Conservation (phyloP, 169 alveolate species). For the Condylostoma magnum region DNA sequence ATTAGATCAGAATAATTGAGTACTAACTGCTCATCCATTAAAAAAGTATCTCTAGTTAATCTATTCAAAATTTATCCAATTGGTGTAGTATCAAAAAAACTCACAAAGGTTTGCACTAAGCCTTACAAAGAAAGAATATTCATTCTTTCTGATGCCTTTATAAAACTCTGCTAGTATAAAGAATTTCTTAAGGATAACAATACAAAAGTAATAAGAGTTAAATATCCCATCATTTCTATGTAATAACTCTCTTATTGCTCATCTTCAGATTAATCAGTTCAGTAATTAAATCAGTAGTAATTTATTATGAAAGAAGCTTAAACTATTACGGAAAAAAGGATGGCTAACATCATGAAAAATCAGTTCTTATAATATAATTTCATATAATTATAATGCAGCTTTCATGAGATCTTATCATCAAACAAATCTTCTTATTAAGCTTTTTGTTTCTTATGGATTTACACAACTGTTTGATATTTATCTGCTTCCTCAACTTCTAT, state of each 20-base stretch:
- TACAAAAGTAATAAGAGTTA: background rate
- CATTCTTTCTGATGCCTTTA: background rate
- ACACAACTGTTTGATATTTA: background rate
- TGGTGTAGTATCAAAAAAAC: background rate
- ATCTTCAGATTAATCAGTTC: slow-evolving; percentile 1
- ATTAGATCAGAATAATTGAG: background rate
- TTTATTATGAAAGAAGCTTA: background rate
- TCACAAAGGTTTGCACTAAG: background rate
- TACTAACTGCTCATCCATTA: background rate
- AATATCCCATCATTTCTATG: background rate
- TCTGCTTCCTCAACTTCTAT: background rate
- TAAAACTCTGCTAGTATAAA: background rate
- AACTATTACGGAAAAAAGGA: background rate
- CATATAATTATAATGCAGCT: background rate
- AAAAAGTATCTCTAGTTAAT: background rate
- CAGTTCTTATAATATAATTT: background rate
- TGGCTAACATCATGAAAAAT: background rate
- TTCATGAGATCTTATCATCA: background rate
- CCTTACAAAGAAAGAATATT: slow-evolving; percentile 4
- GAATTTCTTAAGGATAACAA: background rate
- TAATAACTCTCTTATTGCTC: slow-evolving; percentile 6
- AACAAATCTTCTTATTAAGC: background rate
- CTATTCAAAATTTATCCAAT: background rate
- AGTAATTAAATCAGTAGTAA: background rate
- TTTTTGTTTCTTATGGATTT: background rate